Base-by-base conservation (phyloP, 352 stramenopile species). In the Phytophthora kernoviae region DNA sequence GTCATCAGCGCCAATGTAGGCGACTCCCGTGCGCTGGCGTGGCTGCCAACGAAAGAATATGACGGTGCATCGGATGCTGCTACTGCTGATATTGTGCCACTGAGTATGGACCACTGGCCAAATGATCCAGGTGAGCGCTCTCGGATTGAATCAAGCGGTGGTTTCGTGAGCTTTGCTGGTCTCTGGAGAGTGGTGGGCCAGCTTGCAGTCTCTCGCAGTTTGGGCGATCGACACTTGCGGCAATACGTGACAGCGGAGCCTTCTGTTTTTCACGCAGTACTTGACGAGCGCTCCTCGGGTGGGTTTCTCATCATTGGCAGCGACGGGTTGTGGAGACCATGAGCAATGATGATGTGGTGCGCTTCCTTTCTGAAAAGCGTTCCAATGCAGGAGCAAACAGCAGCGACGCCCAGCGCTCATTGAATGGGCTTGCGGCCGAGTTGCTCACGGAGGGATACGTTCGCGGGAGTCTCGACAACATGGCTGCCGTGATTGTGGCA, bases 381-480 rank as follows among this genome's bases (percentile, higher is more conserved):
- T 1, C 41, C 47, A 22, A 9, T 24, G 1, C 10, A 53, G 71
- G 54, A 44, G 60, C n/a, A 53, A 30, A 30, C 24, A 76, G 36
- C 79, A 71, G 22, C 56, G 85, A 69, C 52, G 72, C 18, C 4
- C 2, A 4, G 17, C n/a, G 32, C 7, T 52, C 54, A 10, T 70
- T 98, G 7, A 69, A 96, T 65, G 70, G 80, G 42, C 71, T 93
- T 42, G 89, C 91, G 10, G 68, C 91, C 42, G 53, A 84, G 15
- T 62, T 98, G n/a, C 80, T 95, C 5, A 71, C 93, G 18, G 93
- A 98, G 65, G 89, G 93, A 26, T 98, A 97, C 60, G 80, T 98
- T n/a, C 82, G 94, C 44, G 96, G 96, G 44, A 98, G 89, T 45
- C 88, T 89, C 5, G 96, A 99, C 63, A 99, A 99, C 58, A 93